These are phyloP conservation scores for Leishmania martiniquensis DNA, from an alignment of 208 protist species.

Conservation along the genomic window DNA sequence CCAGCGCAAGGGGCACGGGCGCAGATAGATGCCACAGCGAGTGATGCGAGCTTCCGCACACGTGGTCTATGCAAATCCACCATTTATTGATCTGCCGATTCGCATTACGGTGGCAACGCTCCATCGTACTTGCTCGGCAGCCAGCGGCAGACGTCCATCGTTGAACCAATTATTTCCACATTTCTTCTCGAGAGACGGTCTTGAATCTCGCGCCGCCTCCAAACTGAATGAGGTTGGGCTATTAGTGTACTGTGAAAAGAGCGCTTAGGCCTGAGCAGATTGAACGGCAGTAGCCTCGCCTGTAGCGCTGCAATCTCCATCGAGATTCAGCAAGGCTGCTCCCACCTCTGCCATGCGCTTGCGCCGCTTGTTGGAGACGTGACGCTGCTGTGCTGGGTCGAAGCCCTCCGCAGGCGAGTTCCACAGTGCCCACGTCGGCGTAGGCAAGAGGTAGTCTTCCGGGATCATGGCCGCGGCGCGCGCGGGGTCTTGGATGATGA, in stretches of 20 bases:
- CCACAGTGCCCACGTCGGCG: slow-evolving; percentile 73
- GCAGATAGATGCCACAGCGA: background rate
- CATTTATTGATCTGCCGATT: too few relatives aligned
- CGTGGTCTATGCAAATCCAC: background rate
- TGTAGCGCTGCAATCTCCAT: background rate
- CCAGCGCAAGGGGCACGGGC: background rate
- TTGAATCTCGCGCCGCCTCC: background rate
- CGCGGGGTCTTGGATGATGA: slow-evolving; percentile 45
- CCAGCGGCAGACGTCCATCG: background rate
- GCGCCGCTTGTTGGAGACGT: slow-evolving; percentile 62
- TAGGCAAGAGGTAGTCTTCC: slow-evolving; percentile 79
- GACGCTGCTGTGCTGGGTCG: slow-evolving; percentile 78
- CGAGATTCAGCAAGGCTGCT: background rate
- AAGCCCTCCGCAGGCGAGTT: slow-evolving; percentile 79
- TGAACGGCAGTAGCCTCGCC: background rate
- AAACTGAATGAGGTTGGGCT: background rate
- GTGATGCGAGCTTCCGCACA: background rate
- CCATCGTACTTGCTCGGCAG: background rate
- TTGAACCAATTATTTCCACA: background rate
- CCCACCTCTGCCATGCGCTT: slow-evolving; percentile 22
- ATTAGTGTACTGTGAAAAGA: slow-evolving; percentile 6
- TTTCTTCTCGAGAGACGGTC: background rate
- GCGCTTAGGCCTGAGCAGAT: slow-evolving; percentile 2
- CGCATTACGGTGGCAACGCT: background rate
- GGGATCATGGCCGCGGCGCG: slow-evolving; percentile 40